Evolutionary conservation across 2,329 filamentous ascomycete genomes (phyloP).

Genomic region (Trichoderma endophyticum): DNA sequence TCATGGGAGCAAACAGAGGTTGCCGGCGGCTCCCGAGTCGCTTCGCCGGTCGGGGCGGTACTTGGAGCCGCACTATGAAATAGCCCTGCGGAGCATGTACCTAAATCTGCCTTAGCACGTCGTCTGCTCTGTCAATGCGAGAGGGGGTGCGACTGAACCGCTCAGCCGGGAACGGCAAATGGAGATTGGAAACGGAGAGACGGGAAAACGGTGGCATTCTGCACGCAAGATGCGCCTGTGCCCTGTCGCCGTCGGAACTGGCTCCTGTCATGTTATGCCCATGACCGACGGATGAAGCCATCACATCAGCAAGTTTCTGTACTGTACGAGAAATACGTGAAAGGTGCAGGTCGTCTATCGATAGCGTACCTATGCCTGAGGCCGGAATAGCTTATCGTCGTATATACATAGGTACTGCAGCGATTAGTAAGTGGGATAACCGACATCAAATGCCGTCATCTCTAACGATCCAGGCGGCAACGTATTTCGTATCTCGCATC

Average conservation of each 20-base stretch:
- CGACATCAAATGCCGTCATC: background rate
- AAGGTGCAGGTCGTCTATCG: background rate
- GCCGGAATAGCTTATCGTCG: background rate
- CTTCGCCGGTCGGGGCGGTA: conserved; percentile 2
- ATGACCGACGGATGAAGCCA: background rate
- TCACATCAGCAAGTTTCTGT: background rate
- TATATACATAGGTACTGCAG: background rate
- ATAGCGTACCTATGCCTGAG: background rate
- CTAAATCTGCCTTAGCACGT: conserved; percentile 4
- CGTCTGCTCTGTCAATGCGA: background rate
- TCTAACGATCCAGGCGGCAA: background rate
- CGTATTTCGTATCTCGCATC: background rate
- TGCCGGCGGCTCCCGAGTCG: background rate
- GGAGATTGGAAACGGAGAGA: background rate
- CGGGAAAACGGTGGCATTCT: background rate
- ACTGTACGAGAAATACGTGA: background rate
- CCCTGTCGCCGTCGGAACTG: background rate
- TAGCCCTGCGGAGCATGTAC: background rate
- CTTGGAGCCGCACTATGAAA: conserved; percentile 1
- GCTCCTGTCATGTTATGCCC: background rate
- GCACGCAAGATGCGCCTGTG: background rate
- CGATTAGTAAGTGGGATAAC: background rate
- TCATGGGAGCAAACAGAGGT: background rate
- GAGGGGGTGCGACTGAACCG: conserved; percentile 10
- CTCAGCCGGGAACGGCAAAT: conserved; percentile 6